Evolutionary conservation across 1,284 basidiomycete genomes (phyloP).

Genomic region (Cystobasidiaceae sp.): DNA sequence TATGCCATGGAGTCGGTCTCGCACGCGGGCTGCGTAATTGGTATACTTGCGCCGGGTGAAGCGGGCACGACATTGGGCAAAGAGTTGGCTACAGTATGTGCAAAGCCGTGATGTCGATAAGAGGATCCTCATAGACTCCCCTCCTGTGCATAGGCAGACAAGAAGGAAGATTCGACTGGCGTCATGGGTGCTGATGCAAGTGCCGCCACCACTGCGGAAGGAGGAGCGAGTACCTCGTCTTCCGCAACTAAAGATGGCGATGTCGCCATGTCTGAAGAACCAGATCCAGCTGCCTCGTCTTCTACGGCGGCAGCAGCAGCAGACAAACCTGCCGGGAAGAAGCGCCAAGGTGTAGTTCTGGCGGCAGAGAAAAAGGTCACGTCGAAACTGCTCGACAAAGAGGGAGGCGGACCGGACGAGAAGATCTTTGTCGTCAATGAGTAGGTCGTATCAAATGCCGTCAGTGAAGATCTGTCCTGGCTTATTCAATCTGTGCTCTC

Average conservation of each 20-base stretch:
- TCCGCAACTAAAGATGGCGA: conserved; percentile 26
- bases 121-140: too few species aligned
- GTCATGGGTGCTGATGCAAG: conserved; percentile 20
- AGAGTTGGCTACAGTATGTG: conserved; percentile 21
- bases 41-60: conserved; percentile 42
- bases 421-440: conserved; percentile 92
- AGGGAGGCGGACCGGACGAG: conserved; percentile 89
- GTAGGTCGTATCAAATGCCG: conserved; percentile 47
- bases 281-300: conserved; percentile 33
- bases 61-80: conserved; percentile 34
- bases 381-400: conserved; percentile 92
- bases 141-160: conserved; percentile 29
- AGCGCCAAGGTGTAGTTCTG: conserved; percentile 71
- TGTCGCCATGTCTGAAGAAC: conserved; percentile 38
- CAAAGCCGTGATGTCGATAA: neutral
- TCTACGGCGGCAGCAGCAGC: neutral
- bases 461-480: neutral
- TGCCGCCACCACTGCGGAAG: conserved; percentile 18
- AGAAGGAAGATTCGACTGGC: conserved; percentile 34
- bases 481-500: neutral
- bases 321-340: conserved; percentile 39
- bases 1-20: conserved; percentile 41
- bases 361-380: conserved; percentile 99
- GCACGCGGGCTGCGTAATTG: conserved; percentile 43
- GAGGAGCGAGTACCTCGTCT: conserved; percentile 8